Conservation (phyloP, 176 grass and related monocot species). For the Avena insularis region DNA sequence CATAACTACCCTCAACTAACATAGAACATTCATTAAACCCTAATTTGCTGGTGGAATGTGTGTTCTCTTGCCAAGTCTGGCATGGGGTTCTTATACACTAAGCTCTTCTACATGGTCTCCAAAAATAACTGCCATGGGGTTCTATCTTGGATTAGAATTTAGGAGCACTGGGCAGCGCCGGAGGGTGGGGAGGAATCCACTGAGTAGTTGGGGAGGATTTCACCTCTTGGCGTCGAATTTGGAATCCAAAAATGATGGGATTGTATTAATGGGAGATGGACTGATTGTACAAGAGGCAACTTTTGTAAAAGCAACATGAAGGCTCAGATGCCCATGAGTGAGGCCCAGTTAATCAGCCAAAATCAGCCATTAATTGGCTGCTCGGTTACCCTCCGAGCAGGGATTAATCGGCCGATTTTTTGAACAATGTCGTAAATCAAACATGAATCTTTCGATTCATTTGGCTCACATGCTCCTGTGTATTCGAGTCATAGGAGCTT, state of each 20-base stretch:
- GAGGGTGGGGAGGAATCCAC: background rate
- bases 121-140: background rate
- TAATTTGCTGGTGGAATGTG: background rate
- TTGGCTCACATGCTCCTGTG: background rate
- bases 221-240: background rate
- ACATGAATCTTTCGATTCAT: background rate
- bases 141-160: background rate
- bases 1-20: constrained; percentile 8
- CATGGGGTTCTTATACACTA: background rate
- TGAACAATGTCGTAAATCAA: background rate
- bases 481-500: background rate
- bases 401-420: background rate
- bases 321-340: background rate
- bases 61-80: background rate
- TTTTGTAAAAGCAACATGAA: background rate
- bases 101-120: background rate
- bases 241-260: background rate
- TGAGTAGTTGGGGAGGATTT: background rate
- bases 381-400: too few relatives aligned
- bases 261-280: background rate
- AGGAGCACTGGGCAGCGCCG: background rate
- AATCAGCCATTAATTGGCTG: too few relatives aligned
- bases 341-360: background rate
- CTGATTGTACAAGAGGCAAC: background rate
- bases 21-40: background rate